Conservation (phyloP, 2,329 filamentous ascomycete species). For the Aspergillus sp. region DNA sequence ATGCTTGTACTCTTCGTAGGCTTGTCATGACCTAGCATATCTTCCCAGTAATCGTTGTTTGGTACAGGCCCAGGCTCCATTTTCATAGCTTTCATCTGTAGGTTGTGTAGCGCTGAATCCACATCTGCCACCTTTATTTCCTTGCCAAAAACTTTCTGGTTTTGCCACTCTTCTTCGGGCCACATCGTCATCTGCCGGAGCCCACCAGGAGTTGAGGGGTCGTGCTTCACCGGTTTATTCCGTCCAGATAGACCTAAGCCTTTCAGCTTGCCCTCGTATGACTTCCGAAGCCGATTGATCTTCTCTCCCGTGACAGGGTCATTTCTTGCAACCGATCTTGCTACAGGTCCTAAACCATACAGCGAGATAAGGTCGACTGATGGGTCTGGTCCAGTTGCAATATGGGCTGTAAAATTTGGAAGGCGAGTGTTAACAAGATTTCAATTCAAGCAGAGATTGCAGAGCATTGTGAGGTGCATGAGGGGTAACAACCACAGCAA, state of each 20-base stretch:
- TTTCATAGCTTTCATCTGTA: slow-evolving; percentile 47
- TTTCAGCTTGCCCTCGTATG: slow-evolving; percentile 53
- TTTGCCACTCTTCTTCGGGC: slow-evolving; percentile 53
- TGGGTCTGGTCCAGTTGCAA: slow-evolving; percentile 55
- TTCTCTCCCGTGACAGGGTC: slow-evolving; percentile 65
- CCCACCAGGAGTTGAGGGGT: slow-evolving; percentile 39
- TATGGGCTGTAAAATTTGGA: slow-evolving; percentile 41
- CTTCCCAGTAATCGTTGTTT: slow-evolving; percentile 50
- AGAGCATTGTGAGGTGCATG: slow-evolving; percentile 25
- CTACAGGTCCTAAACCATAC: slow-evolving; percentile 57
- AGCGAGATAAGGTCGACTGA: slow-evolving; percentile 60
- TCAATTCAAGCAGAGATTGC: slow-evolving; percentile 29
- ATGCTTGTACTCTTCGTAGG: slow-evolving; percentile 34
- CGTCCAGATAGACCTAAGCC: slow-evolving; percentile 46
- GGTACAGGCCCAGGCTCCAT: slow-evolving; percentile 48
- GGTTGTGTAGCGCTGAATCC: slow-evolving; percentile 41
- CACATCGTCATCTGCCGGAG: slow-evolving; percentile 45
- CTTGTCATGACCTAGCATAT: slow-evolving; percentile 50
- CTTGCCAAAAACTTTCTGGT: slow-evolving; percentile 49
- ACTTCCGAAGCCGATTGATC: slow-evolving; percentile 60
- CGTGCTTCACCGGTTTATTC: slow-evolving; percentile 49
- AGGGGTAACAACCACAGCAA: slow-evolving; percentile 30
- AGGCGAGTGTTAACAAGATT: slow-evolving; percentile 44
- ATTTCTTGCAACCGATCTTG: slow-evolving; percentile 58
- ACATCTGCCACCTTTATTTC: slow-evolving; percentile 45